Conservation (phyloP, 139 green algal genomes). For the Closterium sp. region DNA sequence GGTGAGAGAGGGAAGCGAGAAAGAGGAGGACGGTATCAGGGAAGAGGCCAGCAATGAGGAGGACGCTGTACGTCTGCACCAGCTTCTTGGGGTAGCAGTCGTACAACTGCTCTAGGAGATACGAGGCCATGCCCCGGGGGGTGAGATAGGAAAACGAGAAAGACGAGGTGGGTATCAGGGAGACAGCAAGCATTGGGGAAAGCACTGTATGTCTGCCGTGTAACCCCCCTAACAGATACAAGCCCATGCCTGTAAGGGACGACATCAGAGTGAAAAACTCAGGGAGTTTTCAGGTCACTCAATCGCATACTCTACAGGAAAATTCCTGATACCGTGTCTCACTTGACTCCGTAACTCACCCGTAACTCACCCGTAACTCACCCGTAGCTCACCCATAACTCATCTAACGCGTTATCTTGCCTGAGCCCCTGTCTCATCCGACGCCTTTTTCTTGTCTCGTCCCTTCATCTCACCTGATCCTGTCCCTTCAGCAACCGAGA, state of each 20-base stretch:
- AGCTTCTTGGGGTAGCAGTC: conserved; percentile 95
- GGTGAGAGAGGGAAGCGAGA: not conserved
- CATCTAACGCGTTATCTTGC: no score
- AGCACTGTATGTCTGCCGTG: conserved; percentile 85
- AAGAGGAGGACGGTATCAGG: no score
- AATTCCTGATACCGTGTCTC: no score
- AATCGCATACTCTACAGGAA: no score
- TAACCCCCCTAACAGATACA: conserved; percentile 94
- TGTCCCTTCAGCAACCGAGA: no score
- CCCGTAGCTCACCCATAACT: no score
- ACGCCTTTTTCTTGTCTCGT: no score
- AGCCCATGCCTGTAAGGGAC: conserved; percentile 68
- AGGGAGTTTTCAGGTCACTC: no score
- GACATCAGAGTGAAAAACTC: not conserved
- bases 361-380: no score
- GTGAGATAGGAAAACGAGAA: not conserved
- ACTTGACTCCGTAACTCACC: no score
- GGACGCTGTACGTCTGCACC: conserved; percentile 89
- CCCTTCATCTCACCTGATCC: no score
- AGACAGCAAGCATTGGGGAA: conserved; percentile 99
- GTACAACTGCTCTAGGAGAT: conserved; percentile 92
- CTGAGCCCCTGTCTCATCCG: no score
- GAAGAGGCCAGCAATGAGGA: conserved; percentile 68
- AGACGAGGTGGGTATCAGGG: not conserved
- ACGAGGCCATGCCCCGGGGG: conserved; percentile 87